Evolutionary conservation across 2,329 filamentous ascomycete species (phyloP), one percentile per base, ranked within the genome.

Genomic region (Aspergillus sp.): DNA sequence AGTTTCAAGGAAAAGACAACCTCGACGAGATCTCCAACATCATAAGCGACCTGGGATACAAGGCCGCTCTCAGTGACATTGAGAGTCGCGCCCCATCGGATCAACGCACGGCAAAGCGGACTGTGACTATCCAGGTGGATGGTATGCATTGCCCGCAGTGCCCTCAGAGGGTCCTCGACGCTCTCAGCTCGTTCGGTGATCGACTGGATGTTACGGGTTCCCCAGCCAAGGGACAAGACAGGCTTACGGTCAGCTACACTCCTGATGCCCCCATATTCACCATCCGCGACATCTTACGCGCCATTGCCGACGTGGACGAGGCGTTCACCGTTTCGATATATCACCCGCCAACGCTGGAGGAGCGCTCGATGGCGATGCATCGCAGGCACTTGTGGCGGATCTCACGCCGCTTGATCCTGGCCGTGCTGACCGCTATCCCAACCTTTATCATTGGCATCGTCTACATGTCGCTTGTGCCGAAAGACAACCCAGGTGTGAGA

Each of bases 391-490:
- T 52, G 89, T 95, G 62, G 83, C 87, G 62, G 80, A 76, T 20
- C 80, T 85, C 30, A 81, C 95, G 13, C 70, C 85, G 92, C n/a
- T 79, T 90, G n/a, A 65, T 88, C 1, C 77, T 95, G 50, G 87
- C 89, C 1, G 70, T 87, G 26, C 62, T 86, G 22, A 75, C 88
- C 5, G 86, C 88, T 17, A 86, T 96, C 43, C 92, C 93, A 2
- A 90, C 89, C 0, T 92, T 96, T 61, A 68, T 95, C 46, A 84
- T 96, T 38, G 92, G 93, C 2, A 89, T 96, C 49, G 85, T 95
- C 1, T 95, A 90, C 73, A 96, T 96, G 92, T 90, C 82, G 54
- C 78, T 96, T 1, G 80, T 96, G 0, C 76, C 86, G 0, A 69
- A 78, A 3, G 71, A 77, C 2, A 81, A 91, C 59, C 59, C 71